Base-by-base conservation (phyloP, 1,284 basidiomycete species). In the Rhodotorula sp. region DNA sequence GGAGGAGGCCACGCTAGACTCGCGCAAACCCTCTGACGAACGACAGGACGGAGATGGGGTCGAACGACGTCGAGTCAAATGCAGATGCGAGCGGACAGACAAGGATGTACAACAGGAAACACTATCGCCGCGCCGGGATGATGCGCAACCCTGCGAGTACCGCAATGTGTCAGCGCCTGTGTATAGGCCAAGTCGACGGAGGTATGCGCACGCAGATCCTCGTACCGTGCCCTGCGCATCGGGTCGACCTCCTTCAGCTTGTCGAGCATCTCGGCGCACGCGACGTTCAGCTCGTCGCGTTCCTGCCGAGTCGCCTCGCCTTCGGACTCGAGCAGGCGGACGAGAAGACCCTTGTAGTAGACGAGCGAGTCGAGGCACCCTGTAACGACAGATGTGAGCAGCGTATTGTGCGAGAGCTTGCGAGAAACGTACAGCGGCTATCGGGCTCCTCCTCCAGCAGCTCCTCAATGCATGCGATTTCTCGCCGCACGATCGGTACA, bases 371-470 rank as follows among this genome's bases (percentile, higher is more conserved):
- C 92, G 85, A 97, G 89, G 79, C 92, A 94, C 93, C 93, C 93
- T 96, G 77, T 27, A 21, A 34, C 13, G 27, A 58, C 25, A 58
- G 45, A 14, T 3, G 14, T 17, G n/a, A 62, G 50, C 45, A 34
- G 25, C 12, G 45, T 27, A 45, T 56, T 21, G 25, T 7, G 56
- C 27, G 67, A 8, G 34, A 50, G 63, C 53, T 0, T 5, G 27
- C 45, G 50, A 19, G 27, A 7, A 21, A 80, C 89, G 70, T 80
- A 93, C 96, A 98, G 85, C 93, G 97, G 75, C 92, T 93, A 74
- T 96, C 92, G 1, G 94, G 90, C 79, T 98, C 92, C 70, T 94
- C 88, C 59, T 91, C 88, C 52, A 94, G 83, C n/a, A 99, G 85
- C 76, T 97, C 93, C 75, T 90, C 84, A 64, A 98, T 95, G 9